A percentile compares a stretch with the other conserved stretches of the same genome.
These are phyloP conservation scores for Trichoderma harzianum DNA, from an alignment of 2,329 filamentous ascomycete genomes.

Conservation along the genomic window DNA sequence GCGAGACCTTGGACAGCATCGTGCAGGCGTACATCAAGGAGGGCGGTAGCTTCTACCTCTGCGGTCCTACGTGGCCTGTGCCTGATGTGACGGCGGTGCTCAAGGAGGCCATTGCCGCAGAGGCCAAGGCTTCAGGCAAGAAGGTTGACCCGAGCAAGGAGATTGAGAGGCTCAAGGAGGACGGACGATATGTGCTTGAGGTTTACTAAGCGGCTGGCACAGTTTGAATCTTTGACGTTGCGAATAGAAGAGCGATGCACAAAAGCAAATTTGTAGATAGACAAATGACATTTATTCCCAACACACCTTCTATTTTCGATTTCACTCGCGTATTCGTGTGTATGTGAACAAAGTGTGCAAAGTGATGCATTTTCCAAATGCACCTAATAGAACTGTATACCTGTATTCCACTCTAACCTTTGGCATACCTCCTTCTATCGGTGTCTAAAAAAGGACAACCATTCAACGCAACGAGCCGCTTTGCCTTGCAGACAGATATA, in stretches of 20 bases:
- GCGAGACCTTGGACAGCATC: slow-evolving; percentile 79
- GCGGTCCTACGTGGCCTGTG: slow-evolving; percentile 96
- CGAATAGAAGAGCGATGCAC: slow-evolving; percentile 1
- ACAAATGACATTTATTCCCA: not conserved
- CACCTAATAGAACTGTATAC: not conserved
- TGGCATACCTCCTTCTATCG: slow-evolving; percentile 5
- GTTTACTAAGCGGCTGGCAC: slow-evolving; percentile 65
- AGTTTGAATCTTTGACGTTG: not conserved
- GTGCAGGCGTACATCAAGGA: slow-evolving; percentile 81
- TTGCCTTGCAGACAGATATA: slow-evolving; percentile 1
- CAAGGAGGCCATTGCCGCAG: slow-evolving; percentile 80
- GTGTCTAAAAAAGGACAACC: slow-evolving; percentile 2
- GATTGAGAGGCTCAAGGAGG: slow-evolving; percentile 97
- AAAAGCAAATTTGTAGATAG: slow-evolving; percentile 3
- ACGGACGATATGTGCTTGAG: slow-evolving; percentile 89
- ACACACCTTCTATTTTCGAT: not conserved
- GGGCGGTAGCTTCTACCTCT: slow-evolving; percentile 93
- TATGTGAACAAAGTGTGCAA: not conserved
- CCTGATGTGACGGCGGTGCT: slow-evolving; percentile 93
- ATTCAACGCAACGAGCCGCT: not conserved
- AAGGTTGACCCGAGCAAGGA: slow-evolving; percentile 85
- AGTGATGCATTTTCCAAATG: not conserved
- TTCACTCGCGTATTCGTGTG: not conserved
- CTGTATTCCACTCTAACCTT: not conserved
- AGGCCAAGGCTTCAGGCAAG: slow-evolving; percentile 67